Percentiles rank a stretch among this genome's conserved stretches.
phyloP scores from a whole-genome alignment of 345 rosid genomes.

The Stellera chamaejasme region DNA sequence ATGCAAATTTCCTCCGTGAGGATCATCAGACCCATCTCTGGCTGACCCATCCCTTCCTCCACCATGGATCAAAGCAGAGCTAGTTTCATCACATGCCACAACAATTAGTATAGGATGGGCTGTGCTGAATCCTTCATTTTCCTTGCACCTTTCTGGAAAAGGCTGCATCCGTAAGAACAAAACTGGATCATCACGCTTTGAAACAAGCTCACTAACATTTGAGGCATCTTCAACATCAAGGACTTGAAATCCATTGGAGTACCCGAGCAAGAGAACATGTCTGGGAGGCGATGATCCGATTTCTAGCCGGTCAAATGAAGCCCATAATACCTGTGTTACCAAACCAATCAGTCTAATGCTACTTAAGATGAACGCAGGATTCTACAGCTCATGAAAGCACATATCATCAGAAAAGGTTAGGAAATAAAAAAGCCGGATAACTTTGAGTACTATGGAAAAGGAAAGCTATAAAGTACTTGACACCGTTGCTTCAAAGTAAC shows the following conservation, averaged over 20 bases:
- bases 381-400: not conserved
- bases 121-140: conserved; percentile 67
- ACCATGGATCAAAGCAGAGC: conserved; percentile 26
- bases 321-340: conserved; percentile 72
- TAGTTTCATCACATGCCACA: conserved; percentile 82
- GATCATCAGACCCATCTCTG: conserved; percentile 50
- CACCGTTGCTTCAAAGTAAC: too few relatives aligned
- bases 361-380: too few relatives aligned
- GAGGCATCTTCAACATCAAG: conserved; percentile 81
- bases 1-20: conserved; percentile 37
- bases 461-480: too few relatives aligned
- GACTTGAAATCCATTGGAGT: conserved; percentile 90
- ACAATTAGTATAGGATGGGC: conserved; percentile 91
- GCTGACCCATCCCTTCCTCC: conserved; percentile 51
- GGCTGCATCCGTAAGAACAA: conserved; percentile 88
- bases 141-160: conserved; percentile 58
- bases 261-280: conserved; percentile 78
- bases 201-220: conserved; percentile 68
- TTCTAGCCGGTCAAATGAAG: conserved; percentile 73
- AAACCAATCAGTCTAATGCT: conserved; percentile 13
- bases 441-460: too few relatives aligned
- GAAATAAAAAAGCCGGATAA: too few relatives aligned
- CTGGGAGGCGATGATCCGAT: conserved; percentile 49
- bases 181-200: conserved; percentile 81
- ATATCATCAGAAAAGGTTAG: not conserved